Percentiles rank a stretch among this genome's conserved stretches.
phyloP scores from a whole-genome alignment of 768 basidiomycete genomes.

The Mycena alexandri region DNA sequence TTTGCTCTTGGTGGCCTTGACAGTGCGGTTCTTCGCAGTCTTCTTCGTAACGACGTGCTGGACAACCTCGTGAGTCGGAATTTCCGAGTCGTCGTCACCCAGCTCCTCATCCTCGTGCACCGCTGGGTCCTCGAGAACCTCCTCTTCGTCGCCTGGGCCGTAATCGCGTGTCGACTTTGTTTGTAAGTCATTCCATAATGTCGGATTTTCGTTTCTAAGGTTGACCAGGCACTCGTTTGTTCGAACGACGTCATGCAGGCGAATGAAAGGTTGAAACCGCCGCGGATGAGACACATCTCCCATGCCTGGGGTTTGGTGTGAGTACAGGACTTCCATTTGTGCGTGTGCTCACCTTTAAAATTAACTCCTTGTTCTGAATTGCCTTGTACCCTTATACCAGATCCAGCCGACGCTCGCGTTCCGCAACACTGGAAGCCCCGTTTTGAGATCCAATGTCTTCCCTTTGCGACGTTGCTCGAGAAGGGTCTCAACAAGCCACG shows the following conservation, averaged over 20 bases:
- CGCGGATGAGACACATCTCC: constrained; percentile 26
- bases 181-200: constrained; percentile 15
- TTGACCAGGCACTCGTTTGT: constrained; percentile 16
- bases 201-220: constrained; percentile 8
- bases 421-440: not conserved
- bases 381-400: constrained; percentile 36
- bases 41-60: constrained; percentile 3
- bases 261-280: constrained; percentile 38
- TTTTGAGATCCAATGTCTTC: constrained; percentile 35
- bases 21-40: not conserved
- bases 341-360: constrained; percentile 39
- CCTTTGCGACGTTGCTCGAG: constrained; percentile 8
- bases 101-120: constrained; percentile 12
- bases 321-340: too few species aligned
- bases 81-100: constrained; percentile 19
- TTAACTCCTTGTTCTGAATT: constrained; percentile 39
- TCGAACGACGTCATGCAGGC: constrained; percentile 32
- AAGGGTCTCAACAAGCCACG: constrained; percentile 18
- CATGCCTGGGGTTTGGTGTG: constrained; percentile 30
- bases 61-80: constrained; percentile 23
- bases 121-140: constrained; percentile 9
- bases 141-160: constrained; percentile 12
- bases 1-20: too few species aligned
- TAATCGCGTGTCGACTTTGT: constrained; percentile 15
- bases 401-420: constrained; percentile 39